Conservation (phyloP, 148 eudicot species). For the Pharnaceum exiguum region DNA sequence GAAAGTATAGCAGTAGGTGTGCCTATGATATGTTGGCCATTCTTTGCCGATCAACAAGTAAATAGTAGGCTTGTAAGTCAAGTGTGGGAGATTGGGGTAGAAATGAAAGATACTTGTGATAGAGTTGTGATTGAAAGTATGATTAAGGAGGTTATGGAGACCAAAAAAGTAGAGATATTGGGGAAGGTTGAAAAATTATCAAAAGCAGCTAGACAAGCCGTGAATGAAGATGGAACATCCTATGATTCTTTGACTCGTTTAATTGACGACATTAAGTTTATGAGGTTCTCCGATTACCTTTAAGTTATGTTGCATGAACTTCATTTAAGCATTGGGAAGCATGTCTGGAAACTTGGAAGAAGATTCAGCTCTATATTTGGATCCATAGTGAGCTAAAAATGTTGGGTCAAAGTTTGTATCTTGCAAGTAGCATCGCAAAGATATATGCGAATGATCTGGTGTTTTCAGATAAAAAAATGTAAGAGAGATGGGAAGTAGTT, state of each 20-base stretch:
- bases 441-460: no score
- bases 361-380: no score
- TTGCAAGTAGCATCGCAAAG: no score
- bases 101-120: conserved; percentile 27
- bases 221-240: conserved; percentile 21
- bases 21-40: conserved; percentile 37
- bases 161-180: conserved; percentile 8
- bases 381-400: no score
- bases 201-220: conserved; percentile 19
- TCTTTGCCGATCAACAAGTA: conserved; percentile 27
- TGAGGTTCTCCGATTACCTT: conserved; percentile 6
- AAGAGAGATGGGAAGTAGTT: no score
- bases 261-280: conserved; percentile 17
- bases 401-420: no score
- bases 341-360: no score
- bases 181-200: conserved; percentile 6
- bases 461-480: no score
- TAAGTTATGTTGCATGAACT: not conserved
- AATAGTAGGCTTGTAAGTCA: conserved; percentile 26
- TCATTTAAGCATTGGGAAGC: no score
- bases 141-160: conserved; percentile 25
- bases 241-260: conserved; percentile 17
- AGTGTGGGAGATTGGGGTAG: conserved; percentile 27
- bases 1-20: conserved; percentile 29
- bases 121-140: conserved; percentile 17